A percentile compares a stretch with the other conserved stretches of the same genome.
Evolutionary conservation across 768 basidiomycete species (phyloP).

Genomic region (Boletus bicolor): DNA sequence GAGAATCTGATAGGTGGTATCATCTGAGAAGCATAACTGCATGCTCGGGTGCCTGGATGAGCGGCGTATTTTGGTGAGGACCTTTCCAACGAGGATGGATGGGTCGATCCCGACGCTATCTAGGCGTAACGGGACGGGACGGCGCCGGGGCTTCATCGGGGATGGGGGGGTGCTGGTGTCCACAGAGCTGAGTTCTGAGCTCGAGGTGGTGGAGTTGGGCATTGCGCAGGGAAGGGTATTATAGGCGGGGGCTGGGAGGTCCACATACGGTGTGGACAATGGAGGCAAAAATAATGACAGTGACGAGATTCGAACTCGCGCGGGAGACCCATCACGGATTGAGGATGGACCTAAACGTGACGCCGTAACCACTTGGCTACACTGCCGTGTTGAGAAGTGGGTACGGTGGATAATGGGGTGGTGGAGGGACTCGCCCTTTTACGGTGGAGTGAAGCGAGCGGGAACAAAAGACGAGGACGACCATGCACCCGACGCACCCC

Average conservation of each 20-base stretch:
- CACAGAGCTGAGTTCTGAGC: conserved; percentile 9
- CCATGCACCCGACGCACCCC: conserved; percentile 28
- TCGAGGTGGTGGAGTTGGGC: conserved; percentile 1
- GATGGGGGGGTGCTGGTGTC: conserved; percentile 17
- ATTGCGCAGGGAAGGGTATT: conserved; percentile 11
- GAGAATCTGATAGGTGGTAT: conserved; percentile 45
- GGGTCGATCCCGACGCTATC: conserved; percentile 39
- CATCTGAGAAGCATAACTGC: conserved; percentile 47
- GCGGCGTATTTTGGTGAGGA: conserved; percentile 37
- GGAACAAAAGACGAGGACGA: conserved; percentile 9
- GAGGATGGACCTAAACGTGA: conserved; percentile 48
- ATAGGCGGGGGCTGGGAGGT: background rate
- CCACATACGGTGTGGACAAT: conserved; percentile 15
- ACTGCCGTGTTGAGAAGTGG: conserved; percentile 33
- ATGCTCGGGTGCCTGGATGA: conserved; percentile 45
- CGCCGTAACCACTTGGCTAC: conserved; percentile 61
- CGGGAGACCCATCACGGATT: conserved; percentile 56
- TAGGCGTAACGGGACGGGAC: conserved; percentile 36
- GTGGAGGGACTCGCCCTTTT: background rate
- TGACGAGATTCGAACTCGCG: conserved; percentile 62
- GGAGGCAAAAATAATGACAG: conserved; percentile 36
- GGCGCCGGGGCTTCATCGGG: conserved; percentile 28
- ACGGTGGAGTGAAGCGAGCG: background rate
- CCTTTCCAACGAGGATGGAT: conserved; percentile 42
- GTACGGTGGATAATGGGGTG: background rate